Evolutionary conservation across 305 asterid species (phyloP), one percentile per base, ranked within the genome.

Genomic region (Fraxinus platypoda): DNA sequence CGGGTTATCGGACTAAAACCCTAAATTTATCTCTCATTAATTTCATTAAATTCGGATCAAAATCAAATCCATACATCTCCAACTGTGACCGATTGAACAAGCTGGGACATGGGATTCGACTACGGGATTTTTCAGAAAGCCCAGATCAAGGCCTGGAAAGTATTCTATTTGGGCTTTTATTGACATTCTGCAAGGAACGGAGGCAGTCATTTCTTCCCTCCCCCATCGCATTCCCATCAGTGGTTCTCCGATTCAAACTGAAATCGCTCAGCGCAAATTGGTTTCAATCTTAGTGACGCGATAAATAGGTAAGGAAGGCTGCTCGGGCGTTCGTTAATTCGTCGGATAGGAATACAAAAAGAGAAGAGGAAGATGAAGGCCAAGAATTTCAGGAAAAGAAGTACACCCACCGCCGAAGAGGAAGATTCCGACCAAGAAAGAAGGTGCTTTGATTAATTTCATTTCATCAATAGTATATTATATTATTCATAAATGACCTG

Each of bases 301-400:
- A 57, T 19, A 57, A 57, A 57, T 3, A 15, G 28, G 28, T 2
- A 25, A 62, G 17, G 15, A 62, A 62, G 33, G 49, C 72, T 23
- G 72, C 9, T 62, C 31, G 17, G 33, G 68, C 28, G 26, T 57
- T 8, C 28, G 72, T 25, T 64, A 64, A 64, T 21, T 64, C 6
- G 13, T 11, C 72, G 33, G 62, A 52, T n/a, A 52, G 23, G 13
- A 8, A 64, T 64, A 25, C 33, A 25, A 25, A 12, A 64, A 8
- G 33, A 30, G 26, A 4, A 17, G 79, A 8, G 62, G 34, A 75
- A 34, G 82, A 92, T 90, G 98, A 92, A 89, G 90, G 84, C 78
- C 26, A 93, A 85, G 90, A 94, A 93, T 84, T 94, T 92, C 82
- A 91, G 98, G 23, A 94, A 92, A 84, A 86, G 98, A 86, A 91